Evolutionary conservation across 768 basidiomycete species (phyloP), one percentile per base, ranked within the genome.

Genomic region (Mycena albidolilacea): DNA sequence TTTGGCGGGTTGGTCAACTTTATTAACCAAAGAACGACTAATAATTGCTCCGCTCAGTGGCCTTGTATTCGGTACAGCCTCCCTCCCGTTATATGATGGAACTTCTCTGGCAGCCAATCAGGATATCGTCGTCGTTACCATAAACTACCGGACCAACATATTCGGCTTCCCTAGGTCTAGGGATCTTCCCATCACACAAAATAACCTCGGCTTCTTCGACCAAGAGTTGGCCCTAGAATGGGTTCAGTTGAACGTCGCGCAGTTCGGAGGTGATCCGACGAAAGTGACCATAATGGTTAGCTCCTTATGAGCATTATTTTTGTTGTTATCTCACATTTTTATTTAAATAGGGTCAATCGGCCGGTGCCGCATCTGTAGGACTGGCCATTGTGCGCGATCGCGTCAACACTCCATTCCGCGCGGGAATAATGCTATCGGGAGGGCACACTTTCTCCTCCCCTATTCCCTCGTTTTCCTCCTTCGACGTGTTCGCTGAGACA

Each of bases 1-100:
- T 66, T 43, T 50, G 70, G 70, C 57, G 70, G 70, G 70, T 71
- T 30, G 12, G 69, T 70, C n/a, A n/a, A n/a, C n/a, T n/a, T n/a
- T n/a, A 9, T 7, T 19, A n/a, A 14, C 37, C 14, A 19, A 14
- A 48, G 17, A 35, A 0, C n/a, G n/a, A 41, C 14, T 15, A 23
- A 0, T 23, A 35, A 44, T 2, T 19, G 10, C 12, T 39, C 23
- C 2, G 11, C 19, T 19, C 37, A 71, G 70, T 3, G 64, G 46
- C 2, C 19, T 71, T 15, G 38, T 21, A 12, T 48, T 41, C 15
- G 70, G 70, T 14, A 71, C 70, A 0, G 70, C 38, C 3, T 71
- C 70, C 30, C 7, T 52, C 12, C 64, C 64, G 0, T 11, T 2
- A 1, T 71, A 61, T 19, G 70, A 71, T 21, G 70, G 70, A 3